A percentile compares a stretch with the other conserved stretches of the same genome.
These are phyloP conservation scores for Aspergillus aculeatus DNA, from an alignment of 2,329 filamentous ascomycete species.

Conservation along the genomic window DNA sequence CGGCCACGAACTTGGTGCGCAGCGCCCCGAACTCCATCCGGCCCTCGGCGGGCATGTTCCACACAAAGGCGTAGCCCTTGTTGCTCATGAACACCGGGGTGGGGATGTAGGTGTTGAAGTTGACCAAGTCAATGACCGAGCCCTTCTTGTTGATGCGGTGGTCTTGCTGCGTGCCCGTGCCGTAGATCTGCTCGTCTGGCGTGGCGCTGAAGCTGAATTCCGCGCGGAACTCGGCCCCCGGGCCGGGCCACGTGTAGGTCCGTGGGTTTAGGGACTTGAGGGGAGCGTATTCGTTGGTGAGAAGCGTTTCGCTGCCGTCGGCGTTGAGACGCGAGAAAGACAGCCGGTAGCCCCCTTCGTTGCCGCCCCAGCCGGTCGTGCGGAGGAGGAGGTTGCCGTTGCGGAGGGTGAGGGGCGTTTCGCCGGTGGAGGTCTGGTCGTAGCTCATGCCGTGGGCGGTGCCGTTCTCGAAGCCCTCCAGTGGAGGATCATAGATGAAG, in stretches of 20 bases:
- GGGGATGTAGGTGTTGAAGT: constrained; percentile 64
- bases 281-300: constrained; percentile 36
- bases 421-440: constrained; percentile 34
- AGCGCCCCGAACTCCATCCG: constrained; percentile 59
- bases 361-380: constrained; percentile 33
- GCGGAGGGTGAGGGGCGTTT: constrained; percentile 28
- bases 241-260: constrained; percentile 36
- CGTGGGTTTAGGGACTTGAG: constrained; percentile 37
- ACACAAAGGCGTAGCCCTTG: constrained; percentile 60
- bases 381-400: constrained; percentile 40
- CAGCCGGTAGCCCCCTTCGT: constrained; percentile 33
- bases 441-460: constrained; percentile 33
- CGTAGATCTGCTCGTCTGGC: constrained; percentile 57
- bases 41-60: constrained; percentile 63
- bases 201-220: constrained; percentile 39
- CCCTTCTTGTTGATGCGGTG: constrained; percentile 60
- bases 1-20: constrained; percentile 57
- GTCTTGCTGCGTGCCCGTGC: constrained; percentile 66
- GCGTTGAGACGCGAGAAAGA: constrained; percentile 37
- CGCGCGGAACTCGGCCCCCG: constrained; percentile 36
- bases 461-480: constrained; percentile 38
- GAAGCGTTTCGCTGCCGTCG: constrained; percentile 35
- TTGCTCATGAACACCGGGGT: constrained; percentile 60
- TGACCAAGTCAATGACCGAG: constrained; percentile 59
- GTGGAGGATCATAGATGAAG: constrained; percentile 41